phyloP scores from a whole-genome alignment of 1,284 basidiomycete genomes.

The Papiliotrema laurentii region DNA sequence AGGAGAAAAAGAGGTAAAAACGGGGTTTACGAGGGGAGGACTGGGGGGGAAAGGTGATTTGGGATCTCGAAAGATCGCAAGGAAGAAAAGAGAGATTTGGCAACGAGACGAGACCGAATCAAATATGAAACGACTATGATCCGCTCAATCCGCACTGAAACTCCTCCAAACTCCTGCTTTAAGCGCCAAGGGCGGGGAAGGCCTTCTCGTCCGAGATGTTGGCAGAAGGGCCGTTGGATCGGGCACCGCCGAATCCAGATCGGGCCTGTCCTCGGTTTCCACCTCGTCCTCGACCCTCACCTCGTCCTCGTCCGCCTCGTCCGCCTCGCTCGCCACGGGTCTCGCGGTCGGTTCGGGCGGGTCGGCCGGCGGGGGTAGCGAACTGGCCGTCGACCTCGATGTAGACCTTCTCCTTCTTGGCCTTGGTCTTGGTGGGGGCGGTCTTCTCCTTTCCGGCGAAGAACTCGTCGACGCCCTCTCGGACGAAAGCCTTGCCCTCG shows the following conservation, averaged over 20 bases:
- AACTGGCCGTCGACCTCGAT: conserved; percentile 49
- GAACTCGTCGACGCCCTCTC: conserved; percentile 44
- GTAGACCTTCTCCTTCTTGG: conserved; percentile 48
- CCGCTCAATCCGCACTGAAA: neutral
- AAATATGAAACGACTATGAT: neutral
- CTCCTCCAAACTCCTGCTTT: conserved; percentile 11
- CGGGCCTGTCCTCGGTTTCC: conserved; percentile 39
- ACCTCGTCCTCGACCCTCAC: conserved; percentile 22
- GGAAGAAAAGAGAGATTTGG: too few relatives aligned
- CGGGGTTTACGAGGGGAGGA: too few relatives aligned
- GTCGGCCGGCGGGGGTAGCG: conserved; percentile 37
- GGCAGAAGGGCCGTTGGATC: conserved; percentile 30
- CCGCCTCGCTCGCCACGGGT: conserved; percentile 21
- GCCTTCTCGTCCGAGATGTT: conserved; percentile 67
- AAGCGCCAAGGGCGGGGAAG: conserved; percentile 68
- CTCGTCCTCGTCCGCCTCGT: conserved; percentile 18
- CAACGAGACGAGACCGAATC: too few relatives aligned
- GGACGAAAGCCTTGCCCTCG: conserved; percentile 39
- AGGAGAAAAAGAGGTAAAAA: too few relatives aligned
- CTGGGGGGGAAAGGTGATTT: too few relatives aligned
- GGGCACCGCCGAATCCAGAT: conserved; percentile 34
- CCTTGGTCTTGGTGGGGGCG: conserved; percentile 27
- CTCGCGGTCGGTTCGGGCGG: conserved; percentile 21
- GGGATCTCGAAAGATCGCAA: too few relatives aligned
- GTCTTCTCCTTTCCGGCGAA: conserved; percentile 47